Percentiles rank a stretch among this genome's conserved stretches.
phyloP scores from a whole-genome alignment of 495 filamentous ascomycete genomes.

The Venustampulla echinocandica region DNA sequence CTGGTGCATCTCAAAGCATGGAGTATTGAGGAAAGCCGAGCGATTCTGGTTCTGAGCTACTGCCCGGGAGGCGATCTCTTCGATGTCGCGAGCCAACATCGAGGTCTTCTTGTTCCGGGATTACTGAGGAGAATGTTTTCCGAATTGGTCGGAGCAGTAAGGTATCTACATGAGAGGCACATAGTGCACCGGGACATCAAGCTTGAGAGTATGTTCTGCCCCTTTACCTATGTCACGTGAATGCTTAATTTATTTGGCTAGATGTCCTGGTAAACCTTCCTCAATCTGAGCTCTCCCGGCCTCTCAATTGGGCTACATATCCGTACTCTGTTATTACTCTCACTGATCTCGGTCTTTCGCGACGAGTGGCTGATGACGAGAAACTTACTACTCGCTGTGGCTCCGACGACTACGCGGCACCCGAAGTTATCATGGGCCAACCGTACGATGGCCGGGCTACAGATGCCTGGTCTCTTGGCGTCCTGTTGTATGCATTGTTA shows the following conservation, averaged over 20 bases:
- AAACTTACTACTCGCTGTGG: slow-evolving; percentile 86
- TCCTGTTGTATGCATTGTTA: slow-evolving; percentile 86
- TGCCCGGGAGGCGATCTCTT: slow-evolving; percentile 93
- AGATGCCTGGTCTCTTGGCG: slow-evolving; percentile 92
- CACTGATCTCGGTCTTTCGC: slow-evolving; percentile 86
- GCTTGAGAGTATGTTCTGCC: slow-evolving; percentile 70
- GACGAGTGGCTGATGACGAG: slow-evolving; percentile 66
- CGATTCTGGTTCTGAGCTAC: slow-evolving; percentile 80
- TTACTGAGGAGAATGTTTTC: slow-evolving; percentile 82
- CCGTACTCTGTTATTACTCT: slow-evolving; percentile 77
- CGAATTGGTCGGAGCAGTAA: slow-evolving; percentile 76
- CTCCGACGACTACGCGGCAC: slow-evolving; percentile 93
- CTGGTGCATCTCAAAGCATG: slow-evolving; percentile 84
- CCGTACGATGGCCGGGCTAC: slow-evolving; percentile 88
- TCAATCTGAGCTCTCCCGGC: slow-evolving; percentile 35
- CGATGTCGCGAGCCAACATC: slow-evolving; percentile 68
- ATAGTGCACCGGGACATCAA: slow-evolving; percentile 98
- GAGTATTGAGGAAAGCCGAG: slow-evolving; percentile 68
- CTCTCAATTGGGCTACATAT: slow-evolving; percentile 57
- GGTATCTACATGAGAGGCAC: slow-evolving; percentile 71
- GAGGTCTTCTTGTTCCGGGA: slow-evolving; percentile 51
- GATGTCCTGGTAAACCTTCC: slow-evolving; percentile 87
- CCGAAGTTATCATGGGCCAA: slow-evolving; percentile 91
- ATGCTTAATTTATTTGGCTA: slow-evolving; percentile 34
- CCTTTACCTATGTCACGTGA: slow-evolving; percentile 8